A percentile compares a stretch with the other conserved stretches of the same genome.
Conservation (phyloP, 2,329 filamentous ascomycete species). For the Pseudogymnoascus sp. region DNA sequence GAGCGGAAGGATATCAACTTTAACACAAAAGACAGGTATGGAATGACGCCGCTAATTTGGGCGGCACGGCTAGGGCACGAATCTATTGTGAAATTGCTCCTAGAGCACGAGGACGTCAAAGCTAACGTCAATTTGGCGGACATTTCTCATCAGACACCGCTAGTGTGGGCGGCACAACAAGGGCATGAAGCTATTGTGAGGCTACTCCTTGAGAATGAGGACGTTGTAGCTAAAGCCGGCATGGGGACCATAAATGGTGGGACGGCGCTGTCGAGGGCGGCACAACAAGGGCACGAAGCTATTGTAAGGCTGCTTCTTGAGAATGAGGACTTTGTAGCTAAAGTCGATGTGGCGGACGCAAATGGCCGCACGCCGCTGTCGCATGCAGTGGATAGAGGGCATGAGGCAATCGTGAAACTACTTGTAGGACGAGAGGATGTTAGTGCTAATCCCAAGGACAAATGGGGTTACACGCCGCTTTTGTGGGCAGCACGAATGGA, state of each 20-base stretch:
- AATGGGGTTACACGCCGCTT: neutral
- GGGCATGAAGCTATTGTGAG: slow-evolving; percentile 21
- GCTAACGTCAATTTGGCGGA: neutral
- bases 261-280: too few relatives aligned
- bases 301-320: slow-evolving; percentile 23
- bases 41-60: neutral
- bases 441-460: slow-evolving; percentile 5
- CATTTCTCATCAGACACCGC: slow-evolving; percentile 16
- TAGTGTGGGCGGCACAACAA: slow-evolving; percentile 21
- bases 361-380: neutral
- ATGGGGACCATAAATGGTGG: too few relatives aligned
- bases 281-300: slow-evolving; percentile 17
- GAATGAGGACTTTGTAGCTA: neutral
- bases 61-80: neutral
- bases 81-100: neutral
- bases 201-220: slow-evolving; percentile 17
- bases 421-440: slow-evolving; percentile 2
- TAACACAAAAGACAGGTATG: neutral
- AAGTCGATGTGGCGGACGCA: neutral
- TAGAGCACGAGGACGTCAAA: neutral
- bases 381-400: neutral
- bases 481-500: neutral
- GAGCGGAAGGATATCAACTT: neutral
- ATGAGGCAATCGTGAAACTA: neutral
- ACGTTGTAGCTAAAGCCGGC: neutral